Evolutionary conservation across 164 flowering plant species (phyloP).

Genomic region (Liquidambar formosana): DNA sequence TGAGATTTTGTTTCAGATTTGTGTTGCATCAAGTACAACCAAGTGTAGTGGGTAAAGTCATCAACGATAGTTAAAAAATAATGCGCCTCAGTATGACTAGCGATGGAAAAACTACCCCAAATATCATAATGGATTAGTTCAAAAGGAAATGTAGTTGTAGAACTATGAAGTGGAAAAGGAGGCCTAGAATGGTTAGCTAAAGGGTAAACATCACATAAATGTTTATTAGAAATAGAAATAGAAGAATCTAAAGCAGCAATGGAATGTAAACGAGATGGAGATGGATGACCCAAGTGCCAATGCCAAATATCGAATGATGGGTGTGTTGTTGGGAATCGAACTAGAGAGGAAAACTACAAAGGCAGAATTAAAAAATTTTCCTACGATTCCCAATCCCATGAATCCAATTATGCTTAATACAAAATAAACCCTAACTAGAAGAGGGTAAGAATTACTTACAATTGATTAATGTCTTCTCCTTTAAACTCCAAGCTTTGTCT

Average conservation of each 20-base stretch:
- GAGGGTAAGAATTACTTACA: too few species aligned
- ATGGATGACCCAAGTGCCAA: background rate
- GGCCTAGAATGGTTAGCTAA: background rate
- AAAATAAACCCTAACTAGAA: too few species aligned
- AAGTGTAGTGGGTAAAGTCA: background rate
- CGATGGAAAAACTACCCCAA: background rate
- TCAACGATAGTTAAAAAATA: background rate
- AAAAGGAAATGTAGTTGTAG: background rate
- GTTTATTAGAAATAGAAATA: background rate
- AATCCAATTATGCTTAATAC: too few species aligned
- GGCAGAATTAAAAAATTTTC: too few species aligned
- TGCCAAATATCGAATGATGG: background rate
- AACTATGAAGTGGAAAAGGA: background rate
- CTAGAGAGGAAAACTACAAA: too few species aligned
- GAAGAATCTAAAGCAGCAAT: background rate
- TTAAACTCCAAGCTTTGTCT: too few species aligned
- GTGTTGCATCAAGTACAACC: too few species aligned
- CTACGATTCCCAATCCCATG: too few species aligned
- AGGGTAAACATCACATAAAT: background rate
- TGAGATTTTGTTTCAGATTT: background rate
- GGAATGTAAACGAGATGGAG: too few species aligned
- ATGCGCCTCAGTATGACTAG: background rate
- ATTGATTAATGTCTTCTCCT: too few species aligned
- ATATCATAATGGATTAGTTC: background rate
- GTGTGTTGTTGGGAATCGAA: too few species aligned